A percentile compares a stretch with the other conserved stretches of the same genome.
Conservation (phyloP, 495 filamentous ascomycete genomes). For the Lineolata rhizophorae region DNA sequence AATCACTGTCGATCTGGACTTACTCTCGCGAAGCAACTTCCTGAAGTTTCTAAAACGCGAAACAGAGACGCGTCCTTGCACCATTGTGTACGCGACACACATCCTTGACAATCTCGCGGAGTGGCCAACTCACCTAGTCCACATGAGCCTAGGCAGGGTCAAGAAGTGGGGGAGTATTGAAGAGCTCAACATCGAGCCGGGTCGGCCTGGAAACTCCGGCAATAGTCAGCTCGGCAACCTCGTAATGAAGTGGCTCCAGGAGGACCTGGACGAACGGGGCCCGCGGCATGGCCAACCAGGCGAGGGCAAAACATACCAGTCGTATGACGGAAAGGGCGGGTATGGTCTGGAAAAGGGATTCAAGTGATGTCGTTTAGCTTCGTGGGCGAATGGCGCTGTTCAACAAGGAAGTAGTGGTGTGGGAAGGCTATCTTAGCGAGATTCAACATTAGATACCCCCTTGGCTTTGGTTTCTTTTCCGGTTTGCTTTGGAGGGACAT, state of each 20-base stretch:
- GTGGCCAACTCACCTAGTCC: slow-evolving; percentile 90
- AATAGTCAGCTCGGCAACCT: slow-evolving; percentile 56
- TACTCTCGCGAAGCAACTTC: slow-evolving; percentile 66
- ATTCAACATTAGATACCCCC: too few relatives aligned
- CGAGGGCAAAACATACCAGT: slow-evolving; percentile 48
- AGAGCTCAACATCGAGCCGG: slow-evolving; percentile 21
- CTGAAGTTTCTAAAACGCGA: slow-evolving; percentile 70
- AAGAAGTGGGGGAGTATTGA: slow-evolving; percentile 62
- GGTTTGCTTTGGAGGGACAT: too few relatives aligned
- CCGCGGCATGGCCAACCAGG: slow-evolving; percentile 38
- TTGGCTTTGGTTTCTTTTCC: too few relatives aligned
- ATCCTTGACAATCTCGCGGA: slow-evolving; percentile 80
- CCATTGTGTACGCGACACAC: slow-evolving; percentile 94
- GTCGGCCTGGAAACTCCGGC: slow-evolving; percentile 21
- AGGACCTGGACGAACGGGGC: slow-evolving; percentile 62
- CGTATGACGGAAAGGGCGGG: slow-evolving; percentile 45
- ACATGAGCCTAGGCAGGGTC: slow-evolving; percentile 74
- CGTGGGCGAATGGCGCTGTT: too few relatives aligned
- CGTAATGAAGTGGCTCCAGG: slow-evolving; percentile 68
- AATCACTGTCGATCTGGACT: slow-evolving; percentile 90
- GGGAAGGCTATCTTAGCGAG: too few relatives aligned
- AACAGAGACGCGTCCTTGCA: slow-evolving; percentile 61
- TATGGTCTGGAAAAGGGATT: slow-evolving; percentile 66
- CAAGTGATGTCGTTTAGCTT: too few relatives aligned
- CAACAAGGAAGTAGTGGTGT: too few relatives aligned